Evolutionary conservation across 1,284 basidiomycete genomes (phyloP).

Genomic region (Ustanciosporium gigantosporum): DNA sequence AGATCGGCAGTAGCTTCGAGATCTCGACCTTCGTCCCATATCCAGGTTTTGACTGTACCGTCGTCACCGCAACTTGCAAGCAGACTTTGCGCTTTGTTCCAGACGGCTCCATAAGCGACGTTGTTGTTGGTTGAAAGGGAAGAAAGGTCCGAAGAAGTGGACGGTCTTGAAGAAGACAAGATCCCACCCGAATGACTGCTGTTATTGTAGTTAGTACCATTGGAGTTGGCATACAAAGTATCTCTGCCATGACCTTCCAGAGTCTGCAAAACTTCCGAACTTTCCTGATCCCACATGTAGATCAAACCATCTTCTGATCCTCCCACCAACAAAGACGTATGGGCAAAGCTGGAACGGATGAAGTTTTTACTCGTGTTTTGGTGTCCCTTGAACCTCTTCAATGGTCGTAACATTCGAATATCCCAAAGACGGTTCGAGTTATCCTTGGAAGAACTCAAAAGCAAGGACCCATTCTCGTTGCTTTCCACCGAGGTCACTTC

Average conservation of each 20-base stretch:
- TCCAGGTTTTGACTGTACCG: slow-evolving; percentile 63
- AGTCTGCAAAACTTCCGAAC: slow-evolving; percentile 55
- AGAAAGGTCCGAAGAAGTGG: slow-evolving; percentile 15
- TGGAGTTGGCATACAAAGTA: slow-evolving; percentile 2
- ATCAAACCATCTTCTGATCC: slow-evolving; percentile 63
- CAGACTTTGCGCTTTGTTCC: slow-evolving; percentile 61
- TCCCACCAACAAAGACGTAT: slow-evolving; percentile 62
- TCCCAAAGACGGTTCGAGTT: slow-evolving; percentile 62
- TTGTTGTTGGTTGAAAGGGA: slow-evolving; percentile 37
- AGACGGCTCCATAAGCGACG: slow-evolving; percentile 63
- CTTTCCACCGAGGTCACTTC: slow-evolving; percentile 65
- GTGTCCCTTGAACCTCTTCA: slow-evolving; percentile 64
- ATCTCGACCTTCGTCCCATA: slow-evolving; percentile 44
- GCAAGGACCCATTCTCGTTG: slow-evolving; percentile 62
- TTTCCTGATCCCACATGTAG: slow-evolving; percentile 60
- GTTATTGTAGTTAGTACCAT: background rate
- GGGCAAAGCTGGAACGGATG: slow-evolving; percentile 63
- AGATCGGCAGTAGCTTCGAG: slow-evolving; percentile 20
- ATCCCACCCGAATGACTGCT: background rate
- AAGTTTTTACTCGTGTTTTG: slow-evolving; percentile 66
- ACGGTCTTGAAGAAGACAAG: background rate
- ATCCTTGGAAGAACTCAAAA: slow-evolving; percentile 64
- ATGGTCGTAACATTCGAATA: slow-evolving; percentile 51
- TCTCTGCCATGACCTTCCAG: slow-evolving; percentile 54
- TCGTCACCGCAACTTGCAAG: slow-evolving; percentile 64